Percentiles rank a stretch among this genome's conserved stretches.
phyloP scores from a whole-genome alignment of 1,284 basidiomycete species.

The Athelia sp. region DNA sequence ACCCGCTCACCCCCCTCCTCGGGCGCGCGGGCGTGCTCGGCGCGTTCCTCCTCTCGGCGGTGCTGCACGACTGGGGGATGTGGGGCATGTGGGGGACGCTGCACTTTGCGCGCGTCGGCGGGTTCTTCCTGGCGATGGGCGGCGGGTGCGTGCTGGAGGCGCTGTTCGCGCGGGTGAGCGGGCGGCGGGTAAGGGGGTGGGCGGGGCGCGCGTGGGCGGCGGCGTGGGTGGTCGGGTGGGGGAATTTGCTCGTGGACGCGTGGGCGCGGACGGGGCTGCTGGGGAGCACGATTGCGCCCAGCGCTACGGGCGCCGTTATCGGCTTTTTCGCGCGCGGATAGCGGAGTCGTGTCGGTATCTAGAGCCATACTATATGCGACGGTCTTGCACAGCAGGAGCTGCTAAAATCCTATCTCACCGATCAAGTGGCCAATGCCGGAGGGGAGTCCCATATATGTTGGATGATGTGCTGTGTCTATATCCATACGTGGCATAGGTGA shows the following conservation, averaged over 20 bases:
- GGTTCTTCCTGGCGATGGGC: conserved; percentile 56
- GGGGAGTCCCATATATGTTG: too few species aligned
- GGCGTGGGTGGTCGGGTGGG: conserved; percentile 41
- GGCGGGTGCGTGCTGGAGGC: conserved; percentile 45
- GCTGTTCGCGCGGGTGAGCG: conserved; percentile 29
- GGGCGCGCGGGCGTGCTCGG: conserved; percentile 49
- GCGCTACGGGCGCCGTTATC: too few species aligned
- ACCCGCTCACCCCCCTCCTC: conserved; percentile 25
- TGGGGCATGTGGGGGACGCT: conserved; percentile 54
- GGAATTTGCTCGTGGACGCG: conserved; percentile 42
- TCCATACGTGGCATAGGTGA: too few species aligned
- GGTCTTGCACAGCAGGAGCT: too few species aligned
- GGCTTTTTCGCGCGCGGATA: too few species aligned
- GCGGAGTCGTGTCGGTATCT: neutral
- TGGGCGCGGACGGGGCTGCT: conserved; percentile 45
- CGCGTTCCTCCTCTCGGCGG: conserved; percentile 50
- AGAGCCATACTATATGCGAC: too few species aligned
- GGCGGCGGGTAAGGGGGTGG: conserved; percentile 39
- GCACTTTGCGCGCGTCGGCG: conserved; percentile 36
- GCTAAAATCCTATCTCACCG: too few species aligned
- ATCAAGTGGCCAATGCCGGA: too few species aligned
- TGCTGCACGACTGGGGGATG: conserved; percentile 50
- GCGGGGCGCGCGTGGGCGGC: conserved; percentile 46
- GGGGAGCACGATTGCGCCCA: conserved; percentile 24
- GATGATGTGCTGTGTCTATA: too few species aligned